Conservation (phyloP, 345 rosid species). For the Jatropha curcas region DNA sequence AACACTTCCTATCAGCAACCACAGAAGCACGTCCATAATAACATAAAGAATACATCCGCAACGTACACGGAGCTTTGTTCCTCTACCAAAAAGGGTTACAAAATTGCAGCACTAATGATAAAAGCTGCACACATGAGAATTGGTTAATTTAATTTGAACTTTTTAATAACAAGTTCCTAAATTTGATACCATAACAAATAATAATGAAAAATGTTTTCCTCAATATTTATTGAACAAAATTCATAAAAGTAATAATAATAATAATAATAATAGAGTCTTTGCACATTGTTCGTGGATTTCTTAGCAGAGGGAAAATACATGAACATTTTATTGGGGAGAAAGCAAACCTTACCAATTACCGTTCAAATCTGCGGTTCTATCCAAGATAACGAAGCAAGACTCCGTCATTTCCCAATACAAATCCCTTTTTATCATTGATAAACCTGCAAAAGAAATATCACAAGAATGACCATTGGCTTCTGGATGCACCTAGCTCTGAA, state of each 20-base stretch:
- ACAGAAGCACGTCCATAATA: neutral
- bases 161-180: neutral
- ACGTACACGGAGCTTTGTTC: neutral
- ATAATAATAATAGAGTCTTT: neutral
- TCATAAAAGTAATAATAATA: neutral
- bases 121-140: neutral
- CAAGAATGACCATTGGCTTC: conserved; percentile 5
- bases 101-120: conserved; percentile 3
- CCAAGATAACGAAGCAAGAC: conserved; percentile 96
- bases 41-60: neutral
- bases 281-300: neutral
- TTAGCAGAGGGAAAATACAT: neutral
- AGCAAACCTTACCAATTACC: conserved; percentile 20
- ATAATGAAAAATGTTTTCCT: neutral
- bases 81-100: neutral
- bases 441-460: conserved; percentile 47
- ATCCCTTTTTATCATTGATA: conserved; percentile 75
- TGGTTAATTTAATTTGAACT: neutral
- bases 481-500: neutral
- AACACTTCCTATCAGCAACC: neutral
- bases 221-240: neutral
- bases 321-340: conserved; percentile 25
- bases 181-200: neutral
- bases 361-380: conserved; percentile 28
- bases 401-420: conserved; percentile 87